phyloP scores from a whole-genome alignment of 129 eudicot genomes.

The Flaveria sonorensis region DNA sequence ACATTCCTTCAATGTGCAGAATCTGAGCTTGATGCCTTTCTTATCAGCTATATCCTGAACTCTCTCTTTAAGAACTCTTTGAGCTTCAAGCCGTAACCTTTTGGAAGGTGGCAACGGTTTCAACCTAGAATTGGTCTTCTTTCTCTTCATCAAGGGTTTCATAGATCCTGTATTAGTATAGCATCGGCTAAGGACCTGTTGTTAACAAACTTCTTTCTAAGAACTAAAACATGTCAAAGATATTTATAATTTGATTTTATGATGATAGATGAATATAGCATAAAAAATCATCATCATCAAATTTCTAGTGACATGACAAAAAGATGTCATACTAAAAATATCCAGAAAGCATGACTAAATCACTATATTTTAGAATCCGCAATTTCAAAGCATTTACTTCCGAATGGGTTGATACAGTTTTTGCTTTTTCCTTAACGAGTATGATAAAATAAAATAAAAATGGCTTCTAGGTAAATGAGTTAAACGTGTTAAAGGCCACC shows the following conservation, averaged over 20 bases:
- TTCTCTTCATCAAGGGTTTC: conserved; percentile 71
- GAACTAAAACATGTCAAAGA: conserved; percentile 30
- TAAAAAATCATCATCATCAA: background rate
- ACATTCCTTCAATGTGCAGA: conserved; percentile 89
- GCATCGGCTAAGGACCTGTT: conserved; percentile 88
- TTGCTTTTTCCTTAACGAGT: background rate
- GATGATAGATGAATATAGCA: background rate
- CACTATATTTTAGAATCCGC: background rate
- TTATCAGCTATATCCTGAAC: conserved; percentile 97
- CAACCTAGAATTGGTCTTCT: conserved; percentile 60
- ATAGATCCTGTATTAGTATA: conserved; percentile 94
- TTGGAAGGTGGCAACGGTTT: conserved; percentile 96
- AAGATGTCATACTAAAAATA: too few species aligned
- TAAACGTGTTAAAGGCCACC: background rate
- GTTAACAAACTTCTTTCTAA: conserved; percentile 70
- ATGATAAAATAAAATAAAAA: background rate
- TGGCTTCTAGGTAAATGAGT: background rate
- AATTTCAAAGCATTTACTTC: background rate
- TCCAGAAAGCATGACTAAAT: background rate
- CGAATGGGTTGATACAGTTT: background rate
- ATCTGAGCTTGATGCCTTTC: conserved; percentile 90
- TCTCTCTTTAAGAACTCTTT: conserved; percentile 74
- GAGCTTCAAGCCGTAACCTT: conserved; percentile 84
- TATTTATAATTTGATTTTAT: background rate
- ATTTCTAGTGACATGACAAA: background rate